Base-by-base conservation (phyloP, 768 basidiomycete species). In the Tylopilus cervinicoccineus region DNA sequence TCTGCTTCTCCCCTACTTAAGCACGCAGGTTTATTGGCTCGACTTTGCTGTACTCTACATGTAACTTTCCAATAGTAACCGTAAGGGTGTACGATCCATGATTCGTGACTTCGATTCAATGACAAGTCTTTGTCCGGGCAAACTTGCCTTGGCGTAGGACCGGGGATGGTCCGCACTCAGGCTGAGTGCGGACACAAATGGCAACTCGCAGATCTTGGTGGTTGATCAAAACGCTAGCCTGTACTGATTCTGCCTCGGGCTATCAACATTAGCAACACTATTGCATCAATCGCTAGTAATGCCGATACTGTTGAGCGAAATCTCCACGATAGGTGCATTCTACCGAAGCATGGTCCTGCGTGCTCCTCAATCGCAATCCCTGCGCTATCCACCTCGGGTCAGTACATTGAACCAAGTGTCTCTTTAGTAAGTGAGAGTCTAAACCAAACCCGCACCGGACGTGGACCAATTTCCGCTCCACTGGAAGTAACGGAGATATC, bases 401-500 rank as follows among this genome's bases (percentile, higher is more conserved):
- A 24, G 49, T 55, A 14, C 63, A 75, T 29, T 88, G 53, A 76
- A 80, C 47, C 75, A 77, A 38, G 72, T 89, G 19, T 86, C 83
- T n/a, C 71, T 89, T 38, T 77, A 74, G 87, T 89, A 61, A 72
- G 84, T 71, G 12, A 29, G 17, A 6, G 20, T 29, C 45, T 40
- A 36, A 24, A n/a, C n/a, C 13, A 33, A n/a, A 32, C 31, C 37
- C 17, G 5, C 28, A 26, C 17, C 9, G 5, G 12, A 26, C 19
- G 27, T 47, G 34, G 43, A 28, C 5, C 17, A 2, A 22, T 23
- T 23, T 31, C 17, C n/a, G 10, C 28, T 40, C 14, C 13, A 24
- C 23, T 33, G 14, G 33, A 57, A 90, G 89, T 58, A 81, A 86
- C 60, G 87, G 86, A 22, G 85, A 91, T 65, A 90, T 93, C 48